Evolutionary conservation across 768 basidiomycete species (phyloP).

Genomic region (Termitomyces sp.): DNA sequence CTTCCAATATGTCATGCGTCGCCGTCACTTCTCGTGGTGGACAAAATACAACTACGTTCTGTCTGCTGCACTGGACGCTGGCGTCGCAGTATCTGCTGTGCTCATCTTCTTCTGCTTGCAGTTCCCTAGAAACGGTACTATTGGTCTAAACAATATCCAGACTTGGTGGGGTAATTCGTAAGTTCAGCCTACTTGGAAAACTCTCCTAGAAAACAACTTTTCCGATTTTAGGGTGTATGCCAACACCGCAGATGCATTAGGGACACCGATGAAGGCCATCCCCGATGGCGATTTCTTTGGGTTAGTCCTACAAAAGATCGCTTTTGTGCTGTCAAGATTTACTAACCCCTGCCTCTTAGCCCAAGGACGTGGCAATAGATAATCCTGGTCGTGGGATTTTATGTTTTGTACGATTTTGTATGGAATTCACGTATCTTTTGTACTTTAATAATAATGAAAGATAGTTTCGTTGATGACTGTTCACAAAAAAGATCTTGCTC

Average conservation of each 20-base stretch:
- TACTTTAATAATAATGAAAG: not conserved
- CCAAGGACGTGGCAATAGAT: slow-evolving; percentile 14
- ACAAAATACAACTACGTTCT: slow-evolving; percentile 65
- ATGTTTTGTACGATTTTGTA: no score
- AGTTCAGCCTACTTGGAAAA: slow-evolving; percentile 12
- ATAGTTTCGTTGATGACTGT: no score
- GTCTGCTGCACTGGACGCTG: slow-evolving; percentile 69
- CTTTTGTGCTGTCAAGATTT: not conserved
- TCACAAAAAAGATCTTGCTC: no score
- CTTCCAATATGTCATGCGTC: slow-evolving; percentile 58
- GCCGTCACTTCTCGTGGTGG: slow-evolving; percentile 64
- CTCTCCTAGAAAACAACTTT: not conserved
- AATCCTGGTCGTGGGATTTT: not conserved
- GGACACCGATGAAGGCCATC: slow-evolving; percentile 28
- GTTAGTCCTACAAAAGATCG: slow-evolving; percentile 13
- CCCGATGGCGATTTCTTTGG: slow-evolving; percentile 26
- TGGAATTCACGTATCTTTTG: not conserved
- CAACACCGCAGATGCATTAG: slow-evolving; percentile 34
- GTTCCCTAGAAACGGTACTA: slow-evolving; percentile 55
- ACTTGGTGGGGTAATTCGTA: slow-evolving; percentile 71
- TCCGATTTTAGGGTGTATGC: slow-evolving; percentile 24
- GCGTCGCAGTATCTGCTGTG: slow-evolving; percentile 53
- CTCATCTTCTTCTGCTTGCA: slow-evolving; percentile 39
- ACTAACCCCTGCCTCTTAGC: not conserved
- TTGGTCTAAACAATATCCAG: slow-evolving; percentile 48